phyloP scores from a whole-genome alignment of 2,329 filamentous ascomycete species.

The Macrophomina tecta region DNA sequence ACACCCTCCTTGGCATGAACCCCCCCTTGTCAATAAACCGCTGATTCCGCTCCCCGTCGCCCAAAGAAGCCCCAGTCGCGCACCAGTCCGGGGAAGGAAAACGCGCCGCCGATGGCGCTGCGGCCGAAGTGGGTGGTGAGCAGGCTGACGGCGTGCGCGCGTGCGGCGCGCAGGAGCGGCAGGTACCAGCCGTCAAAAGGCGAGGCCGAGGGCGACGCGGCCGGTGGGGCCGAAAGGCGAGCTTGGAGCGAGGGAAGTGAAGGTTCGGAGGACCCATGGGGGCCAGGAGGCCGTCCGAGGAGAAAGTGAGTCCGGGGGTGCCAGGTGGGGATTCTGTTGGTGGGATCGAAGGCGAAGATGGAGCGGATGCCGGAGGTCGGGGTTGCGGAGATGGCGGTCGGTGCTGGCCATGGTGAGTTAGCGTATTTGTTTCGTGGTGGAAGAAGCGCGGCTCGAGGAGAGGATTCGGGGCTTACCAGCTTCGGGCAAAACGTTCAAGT shows the following conservation, averaged over 20 bases:
- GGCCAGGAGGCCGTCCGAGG: slow-evolving; percentile 49
- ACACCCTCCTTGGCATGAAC: slow-evolving; percentile 52
- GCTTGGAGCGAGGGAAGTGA: slow-evolving; percentile 41
- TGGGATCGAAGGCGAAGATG: slow-evolving; percentile 42
- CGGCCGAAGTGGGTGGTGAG: slow-evolving; percentile 50
- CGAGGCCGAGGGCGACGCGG: slow-evolving; percentile 51
- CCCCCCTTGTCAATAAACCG: slow-evolving; percentile 49
- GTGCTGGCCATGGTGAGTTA: slow-evolving; percentile 28
- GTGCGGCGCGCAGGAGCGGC: slow-evolving; percentile 45
- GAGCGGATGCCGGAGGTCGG: slow-evolving; percentile 54
- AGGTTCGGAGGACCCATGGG: slow-evolving; percentile 47
- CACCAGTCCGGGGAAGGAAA: slow-evolving; percentile 36
- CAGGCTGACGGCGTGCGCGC: slow-evolving; percentile 45
- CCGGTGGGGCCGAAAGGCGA: slow-evolving; percentile 29
- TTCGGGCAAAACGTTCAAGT: slow-evolving; percentile 37
- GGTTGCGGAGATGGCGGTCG: slow-evolving; percentile 48
- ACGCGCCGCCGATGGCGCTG: slow-evolving; percentile 17
- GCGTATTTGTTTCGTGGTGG: slow-evolving; percentile 20
- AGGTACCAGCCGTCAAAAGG: slow-evolving; percentile 53
- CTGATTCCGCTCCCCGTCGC: slow-evolving; percentile 44
- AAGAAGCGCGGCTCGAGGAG: slow-evolving; percentile 9
- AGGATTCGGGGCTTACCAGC: slow-evolving; percentile 34
- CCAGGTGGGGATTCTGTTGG: not conserved
- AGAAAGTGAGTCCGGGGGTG: slow-evolving; percentile 53
- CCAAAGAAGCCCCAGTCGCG: slow-evolving; percentile 45